Conservation (phyloP, 768 basidiomycete species). For the Leccinum boreale region DNA sequence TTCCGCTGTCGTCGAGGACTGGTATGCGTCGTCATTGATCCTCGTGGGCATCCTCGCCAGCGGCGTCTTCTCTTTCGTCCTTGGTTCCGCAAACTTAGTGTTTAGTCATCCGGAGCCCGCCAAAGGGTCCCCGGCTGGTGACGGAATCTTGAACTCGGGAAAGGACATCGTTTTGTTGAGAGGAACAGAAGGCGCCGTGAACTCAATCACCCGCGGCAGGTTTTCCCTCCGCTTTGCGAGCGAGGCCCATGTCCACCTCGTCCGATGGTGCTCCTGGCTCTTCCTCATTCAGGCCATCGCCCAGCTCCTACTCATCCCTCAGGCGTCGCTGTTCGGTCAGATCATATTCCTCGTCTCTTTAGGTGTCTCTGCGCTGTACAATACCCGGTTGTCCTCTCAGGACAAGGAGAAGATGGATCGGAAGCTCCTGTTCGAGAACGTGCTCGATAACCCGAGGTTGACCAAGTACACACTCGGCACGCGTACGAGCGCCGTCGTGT, state of each 20-base stretch:
- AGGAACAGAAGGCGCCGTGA: constrained; percentile 28
- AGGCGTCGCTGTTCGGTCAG: constrained; percentile 29
- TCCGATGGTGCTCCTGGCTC: constrained; percentile 23
- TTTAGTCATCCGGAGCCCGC: constrained; percentile 25
- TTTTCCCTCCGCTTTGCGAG: constrained; percentile 18
- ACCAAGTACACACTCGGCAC: constrained; percentile 15
- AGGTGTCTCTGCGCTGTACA: constrained; percentile 27
- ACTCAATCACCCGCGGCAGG: constrained; percentile 24
- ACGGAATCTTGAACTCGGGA: constrained; percentile 22
- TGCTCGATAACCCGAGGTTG: constrained; percentile 11
- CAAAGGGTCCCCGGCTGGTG: constrained; percentile 23
- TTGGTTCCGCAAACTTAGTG: constrained; percentile 23
- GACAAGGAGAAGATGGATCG: constrained; percentile 24
- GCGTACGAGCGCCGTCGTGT: constrained; percentile 17
- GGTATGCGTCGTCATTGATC: constrained; percentile 28
- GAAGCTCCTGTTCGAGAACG: constrained; percentile 10
- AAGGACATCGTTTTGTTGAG: constrained; percentile 24
- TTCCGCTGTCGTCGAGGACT: constrained; percentile 23
- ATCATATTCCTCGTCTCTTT: constrained; percentile 28
- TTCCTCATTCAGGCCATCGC: constrained; percentile 23
- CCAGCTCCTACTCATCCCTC: constrained; percentile 31
- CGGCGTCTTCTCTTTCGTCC: constrained; percentile 23
- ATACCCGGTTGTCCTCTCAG: constrained; percentile 24
- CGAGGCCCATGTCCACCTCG: constrained; percentile 4
- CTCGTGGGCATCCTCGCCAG: constrained; percentile 30